These are phyloP conservation scores for Botrytis deweyae DNA, from an alignment of 2,329 filamentous ascomycete genomes.

Conservation along the genomic window DNA sequence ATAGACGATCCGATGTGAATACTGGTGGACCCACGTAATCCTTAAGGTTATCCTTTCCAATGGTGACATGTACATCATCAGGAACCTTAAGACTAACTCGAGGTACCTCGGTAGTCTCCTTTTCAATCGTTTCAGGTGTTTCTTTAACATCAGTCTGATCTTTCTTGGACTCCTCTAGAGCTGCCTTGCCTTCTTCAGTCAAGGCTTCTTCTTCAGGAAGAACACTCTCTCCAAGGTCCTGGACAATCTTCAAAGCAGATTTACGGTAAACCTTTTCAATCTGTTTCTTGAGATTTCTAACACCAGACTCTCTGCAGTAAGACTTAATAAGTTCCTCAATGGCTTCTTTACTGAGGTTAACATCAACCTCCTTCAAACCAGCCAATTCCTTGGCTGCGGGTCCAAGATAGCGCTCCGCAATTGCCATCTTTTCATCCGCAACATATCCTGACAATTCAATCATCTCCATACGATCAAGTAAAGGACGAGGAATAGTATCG, in stretches of 20 bases:
- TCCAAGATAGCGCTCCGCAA: slow-evolving; percentile 88
- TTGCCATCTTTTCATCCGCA: slow-evolving; percentile 97
- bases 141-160: slow-evolving; percentile 63
- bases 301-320: slow-evolving; percentile 95
- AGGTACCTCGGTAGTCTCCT: slow-evolving; percentile 63
- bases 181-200: slow-evolving; percentile 81
- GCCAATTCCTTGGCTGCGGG: slow-evolving; percentile 93
- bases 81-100: slow-evolving; percentile 80
- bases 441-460: slow-evolving; percentile 97
- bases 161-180: slow-evolving; percentile 68
- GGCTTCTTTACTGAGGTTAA: slow-evolving; percentile 80
- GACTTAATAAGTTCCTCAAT: slow-evolving; percentile 98
- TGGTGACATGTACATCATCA: slow-evolving; percentile 79
- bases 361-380: slow-evolving; percentile 85
- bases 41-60: slow-evolving; percentile 85
- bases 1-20: slow-evolving; percentile 92
- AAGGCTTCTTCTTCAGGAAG: slow-evolving; percentile 78
- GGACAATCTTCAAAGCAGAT: slow-evolving; percentile 93
- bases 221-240: slow-evolving; percentile 84
- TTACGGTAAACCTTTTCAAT: slow-evolving; percentile 99
- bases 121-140: slow-evolving; percentile 52
- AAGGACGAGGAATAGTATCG: slow-evolving; percentile 90
- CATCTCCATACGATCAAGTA: slow-evolving; percentile 96
- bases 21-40: slow-evolving; percentile 96
- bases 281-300: slow-evolving; percentile 97